phyloP scores from a whole-genome alignment of 257 asterid species.

The Scutellaria baicalensis region DNA sequence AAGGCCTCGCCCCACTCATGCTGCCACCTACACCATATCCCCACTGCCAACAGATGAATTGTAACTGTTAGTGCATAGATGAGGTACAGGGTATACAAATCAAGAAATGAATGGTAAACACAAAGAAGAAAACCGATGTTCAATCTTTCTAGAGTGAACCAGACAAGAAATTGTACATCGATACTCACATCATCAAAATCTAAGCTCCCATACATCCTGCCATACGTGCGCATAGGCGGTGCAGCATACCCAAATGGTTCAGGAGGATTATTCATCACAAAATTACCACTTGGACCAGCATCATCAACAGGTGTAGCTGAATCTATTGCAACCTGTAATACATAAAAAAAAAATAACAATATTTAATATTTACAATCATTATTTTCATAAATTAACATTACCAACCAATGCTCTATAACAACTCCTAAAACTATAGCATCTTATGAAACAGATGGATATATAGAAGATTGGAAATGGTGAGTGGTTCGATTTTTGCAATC shows the following conservation, averaged over 20 bases:
- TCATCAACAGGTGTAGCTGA: conserved; percentile 98
- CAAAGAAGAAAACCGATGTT: background rate
- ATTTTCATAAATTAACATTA: background rate
- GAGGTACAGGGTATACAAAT: background rate
- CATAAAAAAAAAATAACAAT: background rate
- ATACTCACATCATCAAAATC: conserved; percentile 92
- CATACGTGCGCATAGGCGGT: conserved; percentile 76
- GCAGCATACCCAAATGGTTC: conserved; percentile 85
- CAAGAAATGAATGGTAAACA: background rate
- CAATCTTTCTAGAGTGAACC: background rate
- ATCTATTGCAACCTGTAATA: conserved; percentile 87
- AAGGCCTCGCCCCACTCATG: conserved; percentile 62
- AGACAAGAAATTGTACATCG: background rate
- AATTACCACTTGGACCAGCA: conserved; percentile 70
- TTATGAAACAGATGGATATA: background rate
- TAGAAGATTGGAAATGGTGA: background rate
- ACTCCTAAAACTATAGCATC: background rate
- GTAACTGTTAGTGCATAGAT: background rate
- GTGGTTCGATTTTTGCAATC: background rate
- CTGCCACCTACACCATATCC: conserved; percentile 82
- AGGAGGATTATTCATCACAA: conserved; percentile 56
- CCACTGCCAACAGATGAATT: conserved; percentile 56
- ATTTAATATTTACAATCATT: background rate
- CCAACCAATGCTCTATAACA: background rate
- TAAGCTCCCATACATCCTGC: conserved; percentile 82